These are phyloP conservation scores for Haplosporangium gracile DNA, from an alignment of 192 early-diverging fungal species.

Conservation along the genomic window DNA sequence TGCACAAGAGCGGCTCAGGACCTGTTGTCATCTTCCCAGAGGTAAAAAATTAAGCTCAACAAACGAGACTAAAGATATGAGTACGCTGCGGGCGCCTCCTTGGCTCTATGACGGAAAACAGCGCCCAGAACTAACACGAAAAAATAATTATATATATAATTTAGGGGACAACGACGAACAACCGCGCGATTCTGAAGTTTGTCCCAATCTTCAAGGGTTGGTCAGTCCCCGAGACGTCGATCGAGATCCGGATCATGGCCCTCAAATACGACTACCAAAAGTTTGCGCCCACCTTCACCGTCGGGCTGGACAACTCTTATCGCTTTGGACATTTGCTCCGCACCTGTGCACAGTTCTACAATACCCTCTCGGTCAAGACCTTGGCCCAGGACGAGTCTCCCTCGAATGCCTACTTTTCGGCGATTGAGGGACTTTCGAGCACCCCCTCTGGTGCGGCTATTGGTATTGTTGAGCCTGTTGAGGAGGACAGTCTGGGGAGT, in stretches of 20 bases:
- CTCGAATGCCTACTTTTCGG: conserved; percentile 50
- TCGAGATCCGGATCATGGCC: conserved; percentile 70
- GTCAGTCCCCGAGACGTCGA: conserved; percentile 68
- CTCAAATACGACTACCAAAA: conserved; percentile 76
- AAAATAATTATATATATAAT: not conserved
- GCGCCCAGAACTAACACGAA: not conserved
- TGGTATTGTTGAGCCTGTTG: conserved; percentile 43
- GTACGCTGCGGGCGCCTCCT: not conserved
- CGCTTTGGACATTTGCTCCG: conserved; percentile 35
- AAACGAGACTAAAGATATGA: not conserved
- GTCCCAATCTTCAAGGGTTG: conserved; percentile 76
- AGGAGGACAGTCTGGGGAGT: conserved; percentile 67
- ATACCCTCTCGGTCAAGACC: conserved; percentile 62
- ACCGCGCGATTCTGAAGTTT: conserved; percentile 85
- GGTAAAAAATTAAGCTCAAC: conserved; percentile 37
- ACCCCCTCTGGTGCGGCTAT: conserved; percentile 25
- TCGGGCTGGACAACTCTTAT: conserved; percentile 59
- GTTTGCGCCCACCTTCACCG: conserved; percentile 76
- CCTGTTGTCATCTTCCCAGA: conserved; percentile 81
- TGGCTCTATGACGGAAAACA: not conserved
- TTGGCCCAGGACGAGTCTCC: conserved; percentile 65
- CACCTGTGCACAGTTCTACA: conserved; percentile 58
- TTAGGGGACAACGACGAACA: conserved; percentile 87
- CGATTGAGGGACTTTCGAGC: conserved; percentile 33
- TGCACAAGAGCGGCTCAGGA: conserved; percentile 57